phyloP scores from a whole-genome alignment of 2,329 filamentous ascomycete species.

The Fusarium pininemorale region DNA sequence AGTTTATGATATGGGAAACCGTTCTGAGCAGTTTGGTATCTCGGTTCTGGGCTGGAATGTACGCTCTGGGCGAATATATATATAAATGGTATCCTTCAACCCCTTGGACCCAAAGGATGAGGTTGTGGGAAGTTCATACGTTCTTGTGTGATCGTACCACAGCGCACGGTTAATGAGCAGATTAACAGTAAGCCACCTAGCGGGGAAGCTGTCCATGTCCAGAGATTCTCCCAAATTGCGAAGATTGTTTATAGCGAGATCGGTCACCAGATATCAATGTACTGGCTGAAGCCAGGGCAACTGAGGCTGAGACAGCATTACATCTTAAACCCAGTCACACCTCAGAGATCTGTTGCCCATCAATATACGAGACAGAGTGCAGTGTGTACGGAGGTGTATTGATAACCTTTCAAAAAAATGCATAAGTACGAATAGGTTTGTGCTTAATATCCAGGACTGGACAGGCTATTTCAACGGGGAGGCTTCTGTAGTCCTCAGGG shows the following conservation, averaged over 20 bases:
- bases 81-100: neutral
- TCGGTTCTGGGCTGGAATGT: neutral
- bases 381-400: neutral
- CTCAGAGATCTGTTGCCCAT: no score
- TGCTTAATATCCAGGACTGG: neutral
- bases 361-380: neutral
- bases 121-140: neutral
- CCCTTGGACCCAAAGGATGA: neutral
- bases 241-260: neutral
- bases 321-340: neutral
- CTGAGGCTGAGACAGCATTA: neutral
- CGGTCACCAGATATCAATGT: neutral
- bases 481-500: neutral
- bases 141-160: neutral
- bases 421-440: neutral
- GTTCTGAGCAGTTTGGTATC: neutral
- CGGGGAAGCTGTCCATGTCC: neutral
- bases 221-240: neutral
- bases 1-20: no score
- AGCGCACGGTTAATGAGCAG: neutral
- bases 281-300: neutral
- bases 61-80: neutral
- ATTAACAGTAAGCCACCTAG: neutral
- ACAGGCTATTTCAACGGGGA: neutral
- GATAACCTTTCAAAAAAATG: neutral